Base-by-base conservation (phyloP, 2,329 filamentous ascomycete species). In the Diaporthe longicolla region DNA sequence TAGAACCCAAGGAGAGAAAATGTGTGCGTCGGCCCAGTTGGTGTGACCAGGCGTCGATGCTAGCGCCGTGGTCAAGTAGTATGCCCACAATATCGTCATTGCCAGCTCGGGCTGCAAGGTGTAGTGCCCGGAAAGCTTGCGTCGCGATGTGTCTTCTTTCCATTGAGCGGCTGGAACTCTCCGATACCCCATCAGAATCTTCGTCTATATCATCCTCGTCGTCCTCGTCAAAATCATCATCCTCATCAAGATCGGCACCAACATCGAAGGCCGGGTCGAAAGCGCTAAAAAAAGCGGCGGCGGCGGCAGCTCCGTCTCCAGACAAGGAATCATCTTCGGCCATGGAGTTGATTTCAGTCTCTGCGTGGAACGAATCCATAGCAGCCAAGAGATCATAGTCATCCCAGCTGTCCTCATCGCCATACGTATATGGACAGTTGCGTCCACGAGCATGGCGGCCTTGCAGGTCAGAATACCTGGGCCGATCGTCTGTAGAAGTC, bases 21-120 rank as follows among this genome's bases (percentile, higher is more conserved):
- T 72, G 13, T 61, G 72, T 13, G 63, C 52, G 70, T 79, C 74
- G 69, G 75, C 79, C 80, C 40, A 80, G 71, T 35, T 68, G 54
- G 13, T 71, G 55, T 6, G 77, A 77, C 35, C 61, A 45, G 5
- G 57, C 57, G 63, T 78, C 66, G 54, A 79, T 65, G 19, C 52
- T 40, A 1, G 78, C 79, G n/a, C 79, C 79, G 35, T 77, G 71
- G 32, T 78, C 74, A 40, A 79, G 73, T 11, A 80, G 74, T 1
- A 78, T 54, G 15, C 73, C 32, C 26, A 80, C 69, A 11, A 77
- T 73, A 15, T 77, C 73, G 35, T 77, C 43, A 45, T 80, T 77
- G 15, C 80, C 80, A 21, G 71, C 70, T 11, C 76, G 74, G 17
- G 77, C 79, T 19, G 79, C 79, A 11, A 80, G 76, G 61, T 80